Conservation (phyloP, 306 rosid species). For the Cucumis hystrix region DNA sequence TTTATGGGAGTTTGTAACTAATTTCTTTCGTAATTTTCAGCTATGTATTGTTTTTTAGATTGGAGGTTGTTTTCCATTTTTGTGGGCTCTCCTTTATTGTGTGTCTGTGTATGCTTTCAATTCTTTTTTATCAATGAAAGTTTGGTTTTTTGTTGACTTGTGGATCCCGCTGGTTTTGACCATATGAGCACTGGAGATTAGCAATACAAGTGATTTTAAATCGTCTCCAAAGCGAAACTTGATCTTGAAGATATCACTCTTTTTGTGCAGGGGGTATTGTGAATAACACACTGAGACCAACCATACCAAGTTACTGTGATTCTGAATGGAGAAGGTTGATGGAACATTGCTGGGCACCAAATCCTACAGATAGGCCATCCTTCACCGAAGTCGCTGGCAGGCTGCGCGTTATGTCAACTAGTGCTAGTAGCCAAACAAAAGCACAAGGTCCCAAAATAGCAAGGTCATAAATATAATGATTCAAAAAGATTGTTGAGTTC, state of each 20-base stretch:
- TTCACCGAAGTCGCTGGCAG: slow-evolving; percentile 82
- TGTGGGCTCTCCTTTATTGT: not conserved
- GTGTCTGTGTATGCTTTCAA: not conserved
- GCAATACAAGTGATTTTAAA: not conserved
- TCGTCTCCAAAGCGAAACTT: not conserved
- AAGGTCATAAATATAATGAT: slow-evolving; percentile 25
- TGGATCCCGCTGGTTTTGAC: not conserved
- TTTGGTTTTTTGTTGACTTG: too few relatives aligned
- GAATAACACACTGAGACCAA: slow-evolving; percentile 81
- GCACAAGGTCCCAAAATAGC: slow-evolving; percentile 61
- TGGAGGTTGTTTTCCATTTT: not conserved
- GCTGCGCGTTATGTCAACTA: slow-evolving; percentile 58
- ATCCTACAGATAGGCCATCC: slow-evolving; percentile 74
- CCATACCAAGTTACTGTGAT: slow-evolving; percentile 73
- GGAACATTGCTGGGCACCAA: slow-evolving; percentile 99
- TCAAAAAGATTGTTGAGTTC: slow-evolving; percentile 14
- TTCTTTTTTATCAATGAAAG: too few relatives aligned
- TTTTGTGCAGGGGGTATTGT: slow-evolving; percentile 73
- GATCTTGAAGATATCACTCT: not conserved
- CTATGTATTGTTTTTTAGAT: not conserved
- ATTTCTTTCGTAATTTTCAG: not conserved
- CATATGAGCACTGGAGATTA: not conserved
- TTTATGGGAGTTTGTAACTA: not conserved
- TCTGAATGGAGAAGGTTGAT: slow-evolving; percentile 67
- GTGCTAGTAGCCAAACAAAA: slow-evolving; percentile 48